phyloP scores from a whole-genome alignment of 805 yeast species.

The Saturnispora sanitii region DNA sequence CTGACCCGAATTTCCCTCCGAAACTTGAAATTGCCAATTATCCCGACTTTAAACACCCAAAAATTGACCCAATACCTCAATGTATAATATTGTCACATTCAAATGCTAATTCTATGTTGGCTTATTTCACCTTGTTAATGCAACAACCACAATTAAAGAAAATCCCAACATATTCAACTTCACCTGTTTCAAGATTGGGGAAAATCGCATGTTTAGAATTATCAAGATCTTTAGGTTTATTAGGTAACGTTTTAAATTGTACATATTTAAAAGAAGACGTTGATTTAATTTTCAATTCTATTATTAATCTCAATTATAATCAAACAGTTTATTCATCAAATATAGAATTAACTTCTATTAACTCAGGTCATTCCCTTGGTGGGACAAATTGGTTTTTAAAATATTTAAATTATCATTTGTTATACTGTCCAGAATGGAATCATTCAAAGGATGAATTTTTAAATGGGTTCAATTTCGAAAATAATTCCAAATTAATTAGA shows the following conservation, averaged over 20 bases:
- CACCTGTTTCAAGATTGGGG: slow-evolving; percentile 85
- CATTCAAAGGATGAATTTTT: slow-evolving; percentile 83
- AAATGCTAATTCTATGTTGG: slow-evolving; percentile 69
- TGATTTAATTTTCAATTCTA: slow-evolving; percentile 44
- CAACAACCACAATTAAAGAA: slow-evolving; percentile 49
- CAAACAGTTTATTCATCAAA: slow-evolving; percentile 45
- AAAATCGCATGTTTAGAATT: slow-evolving; percentile 76
- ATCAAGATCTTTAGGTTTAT: slow-evolving; percentile 60
- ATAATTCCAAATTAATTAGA: slow-evolving; percentile 49
- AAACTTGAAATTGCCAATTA: neutral
- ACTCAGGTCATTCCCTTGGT: slow-evolving; percentile 89
- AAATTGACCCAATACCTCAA: neutral
- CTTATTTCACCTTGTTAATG: slow-evolving; percentile 56
- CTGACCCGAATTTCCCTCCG: neutral
- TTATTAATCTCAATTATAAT: slow-evolving; percentile 62
- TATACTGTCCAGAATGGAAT: slow-evolving; percentile 91
- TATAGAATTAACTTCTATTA: slow-evolving; percentile 64
- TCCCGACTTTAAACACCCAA: neutral
- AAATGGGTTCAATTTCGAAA: slow-evolving; percentile 50
- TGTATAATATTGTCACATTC: slow-evolving; percentile 73
- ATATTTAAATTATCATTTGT: slow-evolving; percentile 62
- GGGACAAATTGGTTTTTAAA: slow-evolving; percentile 79
- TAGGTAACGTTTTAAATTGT: slow-evolving; percentile 60
- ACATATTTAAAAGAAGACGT: slow-evolving; percentile 29
- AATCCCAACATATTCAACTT: slow-evolving; percentile 74